Conservation (phyloP, 192 early-diverging fungal genomes). For the Spinellus fusiger region DNA sequence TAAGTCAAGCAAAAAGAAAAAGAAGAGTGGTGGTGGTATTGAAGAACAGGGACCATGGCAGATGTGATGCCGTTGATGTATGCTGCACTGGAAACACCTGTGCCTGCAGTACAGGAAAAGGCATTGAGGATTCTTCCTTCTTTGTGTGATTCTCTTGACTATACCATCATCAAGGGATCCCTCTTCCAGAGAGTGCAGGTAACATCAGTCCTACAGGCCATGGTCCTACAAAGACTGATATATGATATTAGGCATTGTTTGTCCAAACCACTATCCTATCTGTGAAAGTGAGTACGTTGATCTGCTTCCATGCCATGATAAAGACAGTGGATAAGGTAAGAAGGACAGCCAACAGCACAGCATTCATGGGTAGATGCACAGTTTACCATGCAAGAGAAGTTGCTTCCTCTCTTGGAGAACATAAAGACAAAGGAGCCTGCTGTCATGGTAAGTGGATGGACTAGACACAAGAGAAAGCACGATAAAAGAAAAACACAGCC, state of each 20-base stretch:
- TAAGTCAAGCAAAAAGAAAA: conserved; percentile 1
- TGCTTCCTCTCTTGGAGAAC: conserved; percentile 70
- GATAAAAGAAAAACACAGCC: not conserved
- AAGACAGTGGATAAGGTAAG: conserved; percentile 58
- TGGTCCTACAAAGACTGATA: not conserved
- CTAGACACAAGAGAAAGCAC: no score
- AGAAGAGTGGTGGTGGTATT: no score
- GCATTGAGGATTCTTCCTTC: conserved; percentile 57
- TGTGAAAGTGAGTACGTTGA: conserved; percentile 64
- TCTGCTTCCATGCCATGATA: conserved; percentile 64
- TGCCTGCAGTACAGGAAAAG: conserved; percentile 56
- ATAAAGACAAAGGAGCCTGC: conserved; percentile 75
- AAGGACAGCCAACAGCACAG: not conserved
- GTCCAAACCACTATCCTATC: conserved; percentile 58
- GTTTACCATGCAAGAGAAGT: conserved; percentile 61
- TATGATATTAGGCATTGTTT: conserved; percentile 49
- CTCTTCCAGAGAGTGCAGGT: conserved; percentile 69
- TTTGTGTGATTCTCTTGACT: conserved; percentile 50
- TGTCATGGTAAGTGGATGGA: conserved; percentile 47
- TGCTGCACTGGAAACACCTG: conserved; percentile 50
- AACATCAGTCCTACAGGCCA: not conserved
- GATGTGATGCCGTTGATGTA: conserved; percentile 76
- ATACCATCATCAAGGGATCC: conserved; percentile 53
- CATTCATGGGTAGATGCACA: conserved; percentile 8
- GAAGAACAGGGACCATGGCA: no score